These are phyloP conservation scores for Bisporella sp. DNA, from an alignment of 2,329 filamentous ascomycete species.

Conservation along the genomic window DNA sequence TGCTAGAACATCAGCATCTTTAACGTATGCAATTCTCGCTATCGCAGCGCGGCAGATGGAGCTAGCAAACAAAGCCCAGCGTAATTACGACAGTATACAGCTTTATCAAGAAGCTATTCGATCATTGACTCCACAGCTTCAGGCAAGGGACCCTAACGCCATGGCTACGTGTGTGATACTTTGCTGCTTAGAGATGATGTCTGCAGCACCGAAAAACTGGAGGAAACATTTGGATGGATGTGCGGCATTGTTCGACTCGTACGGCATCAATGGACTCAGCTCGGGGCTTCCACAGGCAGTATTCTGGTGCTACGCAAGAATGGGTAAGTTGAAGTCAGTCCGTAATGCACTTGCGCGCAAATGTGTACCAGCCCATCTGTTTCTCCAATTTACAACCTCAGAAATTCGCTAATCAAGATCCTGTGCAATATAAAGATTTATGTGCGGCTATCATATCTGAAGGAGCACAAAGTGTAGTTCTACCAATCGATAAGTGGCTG, in stretches of 20 bases:
- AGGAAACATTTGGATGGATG: slow-evolving; percentile 49
- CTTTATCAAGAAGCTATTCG: slow-evolving; percentile 47
- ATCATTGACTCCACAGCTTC: slow-evolving; percentile 34
- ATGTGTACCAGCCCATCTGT: no score
- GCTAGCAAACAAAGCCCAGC: slow-evolving; percentile 31
- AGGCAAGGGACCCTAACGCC: slow-evolving; percentile 36
- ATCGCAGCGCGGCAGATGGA: slow-evolving; percentile 47
- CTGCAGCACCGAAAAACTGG: slow-evolving; percentile 43
- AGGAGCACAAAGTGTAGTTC: slow-evolving; percentile 40
- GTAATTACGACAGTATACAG: slow-evolving; percentile 42
- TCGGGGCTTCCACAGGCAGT: slow-evolving; percentile 42
- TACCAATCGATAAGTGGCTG: slow-evolving; percentile 43
- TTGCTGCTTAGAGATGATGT: slow-evolving; percentile 42
- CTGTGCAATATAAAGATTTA: slow-evolving; percentile 30
- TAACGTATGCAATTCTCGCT: slow-evolving; percentile 44
- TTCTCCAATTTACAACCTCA: no score
- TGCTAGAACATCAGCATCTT: slow-evolving; percentile 36
- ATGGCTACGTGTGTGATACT: slow-evolving; percentile 41
- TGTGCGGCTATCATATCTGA: slow-evolving; percentile 47
- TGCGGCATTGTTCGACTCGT: slow-evolving; percentile 43
- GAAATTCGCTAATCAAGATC: no score
- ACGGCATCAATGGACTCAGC: slow-evolving; percentile 42
- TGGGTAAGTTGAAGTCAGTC: slow-evolving; percentile 26
- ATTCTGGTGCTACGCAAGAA: slow-evolving; percentile 52
- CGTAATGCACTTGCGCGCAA: no score